Conservation (phyloP, 768 basidiomycete species). For the Boletus sensibilis region DNA sequence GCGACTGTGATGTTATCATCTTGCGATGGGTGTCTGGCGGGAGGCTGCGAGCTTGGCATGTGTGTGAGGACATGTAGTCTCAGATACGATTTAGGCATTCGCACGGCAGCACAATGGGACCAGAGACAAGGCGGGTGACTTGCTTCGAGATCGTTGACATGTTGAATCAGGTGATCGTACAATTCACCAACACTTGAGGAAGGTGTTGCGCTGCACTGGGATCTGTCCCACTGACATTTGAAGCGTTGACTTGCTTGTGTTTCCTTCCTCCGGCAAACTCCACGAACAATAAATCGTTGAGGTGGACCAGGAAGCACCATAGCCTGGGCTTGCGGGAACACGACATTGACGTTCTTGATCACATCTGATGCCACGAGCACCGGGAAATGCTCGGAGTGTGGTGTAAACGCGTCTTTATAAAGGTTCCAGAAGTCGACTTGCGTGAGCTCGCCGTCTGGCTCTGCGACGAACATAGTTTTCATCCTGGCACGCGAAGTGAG, state of each 20-base stretch:
- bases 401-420: conserved; percentile 81
- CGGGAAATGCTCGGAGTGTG: conserved; percentile 53
- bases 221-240: conserved; percentile 76
- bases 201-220: conserved; percentile 47
- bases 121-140: conserved; percentile 62
- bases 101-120: conserved; percentile 58
- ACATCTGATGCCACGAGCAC: conserved; percentile 86
- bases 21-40: conserved; percentile 63
- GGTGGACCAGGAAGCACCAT: conserved; percentile 76
- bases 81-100: conserved; percentile 49
- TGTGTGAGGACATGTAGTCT: conserved; percentile 77
- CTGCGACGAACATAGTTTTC: conserved; percentile 80
- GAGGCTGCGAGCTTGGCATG: conserved; percentile 57
- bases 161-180: conserved; percentile 69
- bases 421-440: conserved; percentile 96
- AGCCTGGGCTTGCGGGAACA: conserved; percentile 84
- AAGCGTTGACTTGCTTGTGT: conserved; percentile 57
- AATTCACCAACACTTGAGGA: conserved; percentile 59
- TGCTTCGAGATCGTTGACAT: conserved; percentile 46
- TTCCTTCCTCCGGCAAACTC: conserved; percentile 71
- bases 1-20: conserved; percentile 74
- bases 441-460: conserved; percentile 76
- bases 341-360: conserved; percentile 86
- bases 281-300: conserved; percentile 84
- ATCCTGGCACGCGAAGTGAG: conserved; percentile 61